Conservation (phyloP, 331 rosid species). For the Rhamnella rubrinervis region DNA sequence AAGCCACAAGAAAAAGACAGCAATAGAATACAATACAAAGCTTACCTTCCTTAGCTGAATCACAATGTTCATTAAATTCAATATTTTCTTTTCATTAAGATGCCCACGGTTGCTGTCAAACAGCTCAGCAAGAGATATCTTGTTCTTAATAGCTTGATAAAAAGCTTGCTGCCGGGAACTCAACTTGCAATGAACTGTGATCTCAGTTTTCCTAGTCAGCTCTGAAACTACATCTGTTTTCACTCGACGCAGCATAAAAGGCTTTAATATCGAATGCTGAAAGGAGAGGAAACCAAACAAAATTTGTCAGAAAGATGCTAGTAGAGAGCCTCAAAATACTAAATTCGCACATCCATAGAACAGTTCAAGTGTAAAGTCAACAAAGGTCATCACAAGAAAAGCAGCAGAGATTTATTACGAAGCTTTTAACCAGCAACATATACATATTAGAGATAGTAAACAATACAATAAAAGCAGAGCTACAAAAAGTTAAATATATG, state of each 20-base stretch:
- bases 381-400: neutral
- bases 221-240: constrained; percentile 93
- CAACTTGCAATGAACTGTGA: constrained; percentile 94
- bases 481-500: neutral
- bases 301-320: constrained; percentile 11
- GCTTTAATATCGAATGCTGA: constrained; percentile 97
- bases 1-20: neutral
- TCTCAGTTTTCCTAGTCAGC: constrained; percentile 84
- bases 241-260: constrained; percentile 97
- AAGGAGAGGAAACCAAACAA: constrained; percentile 20
- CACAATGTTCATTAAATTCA: constrained; percentile 93
- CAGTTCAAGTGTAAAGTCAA: neutral
- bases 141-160: constrained; percentile 96
- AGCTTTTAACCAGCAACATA: constrained; percentile 9
- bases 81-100: constrained; percentile 73
- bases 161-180: constrained; percentile 98
- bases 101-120: constrained; percentile 75
- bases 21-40: neutral
- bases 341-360: neutral
- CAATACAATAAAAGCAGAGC: neutral
- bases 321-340: neutral
- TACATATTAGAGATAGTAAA: neutral
- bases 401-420: neutral
- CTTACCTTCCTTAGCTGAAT: constrained; percentile 86
- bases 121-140: constrained; percentile 93